Percentiles rank a stretch among this genome's conserved stretches.
Evolutionary conservation across 2,329 filamentous ascomycete species (phyloP).

Genomic region (Cladosporium sp.): DNA sequence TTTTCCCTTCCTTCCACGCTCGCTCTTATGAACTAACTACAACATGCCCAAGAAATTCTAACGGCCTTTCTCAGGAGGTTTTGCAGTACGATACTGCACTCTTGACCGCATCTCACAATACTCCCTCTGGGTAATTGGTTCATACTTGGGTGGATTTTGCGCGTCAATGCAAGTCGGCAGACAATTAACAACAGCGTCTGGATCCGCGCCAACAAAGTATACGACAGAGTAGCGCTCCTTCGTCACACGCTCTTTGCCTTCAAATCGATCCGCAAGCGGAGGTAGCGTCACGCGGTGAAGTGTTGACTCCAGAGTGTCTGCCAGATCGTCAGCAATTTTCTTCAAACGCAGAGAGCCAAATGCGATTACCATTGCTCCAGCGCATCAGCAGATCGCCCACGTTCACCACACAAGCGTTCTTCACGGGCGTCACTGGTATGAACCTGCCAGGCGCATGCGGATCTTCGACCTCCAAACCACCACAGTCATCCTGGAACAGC

Average conservation of each 20-base stretch:
- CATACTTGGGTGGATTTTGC: slow-evolving; percentile 35
- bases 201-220: slow-evolving; percentile 38
- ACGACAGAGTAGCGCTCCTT: slow-evolving; percentile 38
- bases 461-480: slow-evolving; percentile 38
- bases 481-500: slow-evolving; percentile 40
- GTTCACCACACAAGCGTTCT: slow-evolving; percentile 36
- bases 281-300: slow-evolving; percentile 37
- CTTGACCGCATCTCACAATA: slow-evolving; percentile 32
- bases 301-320: slow-evolving; percentile 34
- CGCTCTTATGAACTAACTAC: too few relatives aligned
- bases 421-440: slow-evolving; percentile 27
- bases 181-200: slow-evolving; percentile 36
- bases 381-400: slow-evolving; percentile 38
- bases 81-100: slow-evolving; percentile 14
- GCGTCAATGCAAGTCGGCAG: slow-evolving; percentile 33
- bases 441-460: slow-evolving; percentile 28
- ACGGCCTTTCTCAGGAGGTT: too few relatives aligned
- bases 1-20: too few relatives aligned
- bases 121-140: slow-evolving; percentile 35
- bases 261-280: slow-evolving; percentile 19
- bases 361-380: slow-evolving; percentile 31
- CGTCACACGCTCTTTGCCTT: slow-evolving; percentile 26
- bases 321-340: background rate
- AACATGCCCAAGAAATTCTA: too few relatives aligned
- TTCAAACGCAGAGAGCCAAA: too few relatives aligned